A percentile compares a stretch with the other conserved stretches of the same genome.
phyloP scores from a whole-genome alignment of 495 filamentous ascomycete genomes.

The Aspergillus campestris region DNA sequence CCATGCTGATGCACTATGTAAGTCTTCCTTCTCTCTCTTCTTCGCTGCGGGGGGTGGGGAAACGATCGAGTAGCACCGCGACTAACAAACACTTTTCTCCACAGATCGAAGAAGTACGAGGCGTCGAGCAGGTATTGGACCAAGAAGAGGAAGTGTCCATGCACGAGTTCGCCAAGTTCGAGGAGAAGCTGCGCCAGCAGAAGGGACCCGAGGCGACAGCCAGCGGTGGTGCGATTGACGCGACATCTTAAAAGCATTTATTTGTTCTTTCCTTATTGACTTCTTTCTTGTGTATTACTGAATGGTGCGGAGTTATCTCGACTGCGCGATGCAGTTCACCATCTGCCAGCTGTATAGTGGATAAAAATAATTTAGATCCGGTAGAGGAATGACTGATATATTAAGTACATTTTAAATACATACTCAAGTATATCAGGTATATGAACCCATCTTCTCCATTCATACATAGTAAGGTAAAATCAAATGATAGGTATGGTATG shows the following conservation, averaged over 20 bases:
- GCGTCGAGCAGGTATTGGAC: slow-evolving; percentile 84
- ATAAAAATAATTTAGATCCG: background rate
- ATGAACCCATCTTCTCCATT: too few relatives aligned
- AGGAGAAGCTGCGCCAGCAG: slow-evolving; percentile 81
- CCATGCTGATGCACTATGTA: slow-evolving; percentile 85
- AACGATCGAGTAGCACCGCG: slow-evolving; percentile 19
- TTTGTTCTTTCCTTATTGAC: background rate
- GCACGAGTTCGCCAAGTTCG: slow-evolving; percentile 89
- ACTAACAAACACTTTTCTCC: slow-evolving; percentile 5
- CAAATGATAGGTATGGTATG: too few relatives aligned
- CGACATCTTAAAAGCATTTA: slow-evolving; percentile 27
- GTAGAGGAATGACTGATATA: background rate
- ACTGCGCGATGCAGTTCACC: too few relatives aligned
- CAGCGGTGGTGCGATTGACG: slow-evolving; percentile 61
- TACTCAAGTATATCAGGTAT: too few relatives aligned
- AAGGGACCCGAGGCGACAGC: slow-evolving; percentile 51
- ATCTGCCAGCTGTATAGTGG: too few relatives aligned
- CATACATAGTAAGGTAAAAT: background rate
- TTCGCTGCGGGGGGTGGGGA: slow-evolving; percentile 26
- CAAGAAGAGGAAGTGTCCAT: slow-evolving; percentile 86
- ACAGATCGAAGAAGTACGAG: slow-evolving; percentile 92
- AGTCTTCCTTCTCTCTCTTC: slow-evolving; percentile 17
- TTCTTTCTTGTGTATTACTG: background rate
- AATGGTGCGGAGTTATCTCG: background rate
- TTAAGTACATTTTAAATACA: too few relatives aligned